phyloP scores from a whole-genome alignment of 2,329 filamentous ascomycete genomes.

The Neofusicoccum cordaticola region DNA sequence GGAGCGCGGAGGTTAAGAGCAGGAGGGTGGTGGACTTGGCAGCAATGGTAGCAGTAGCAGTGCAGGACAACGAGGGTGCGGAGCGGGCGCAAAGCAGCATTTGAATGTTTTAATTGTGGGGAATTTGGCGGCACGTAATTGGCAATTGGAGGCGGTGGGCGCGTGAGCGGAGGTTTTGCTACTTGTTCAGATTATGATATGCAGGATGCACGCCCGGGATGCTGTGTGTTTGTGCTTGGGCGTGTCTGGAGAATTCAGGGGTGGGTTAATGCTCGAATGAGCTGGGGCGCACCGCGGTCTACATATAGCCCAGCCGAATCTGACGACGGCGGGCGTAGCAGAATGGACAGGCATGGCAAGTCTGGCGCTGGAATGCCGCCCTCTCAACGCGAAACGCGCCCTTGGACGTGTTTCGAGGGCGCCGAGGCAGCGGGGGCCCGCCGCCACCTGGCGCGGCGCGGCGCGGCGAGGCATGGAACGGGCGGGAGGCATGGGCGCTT shows the following conservation, averaged over 20 bases:
- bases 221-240: not conserved
- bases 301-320: not conserved
- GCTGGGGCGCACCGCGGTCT: not conserved
- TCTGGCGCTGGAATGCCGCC: not conserved
- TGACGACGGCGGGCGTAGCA: not conserved
- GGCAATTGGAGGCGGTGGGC: slow-evolving; percentile 1
- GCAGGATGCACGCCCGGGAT: slow-evolving; percentile 11
- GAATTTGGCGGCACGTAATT: not conserved
- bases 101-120: slow-evolving; percentile 15
- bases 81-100: not conserved
- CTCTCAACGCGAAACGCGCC: not conserved
- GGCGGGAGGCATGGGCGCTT: not conserved
- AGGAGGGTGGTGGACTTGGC: not conserved
- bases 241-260: slow-evolving; percentile 10
- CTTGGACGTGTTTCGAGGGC: not conserved
- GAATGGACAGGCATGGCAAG: not conserved
- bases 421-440: not conserved
- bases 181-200: slow-evolving; percentile 15
- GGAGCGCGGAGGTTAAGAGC: not conserved
- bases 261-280: not conserved
- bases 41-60: not conserved
- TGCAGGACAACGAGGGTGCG: not conserved
- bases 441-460: not conserved
- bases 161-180: not conserved
- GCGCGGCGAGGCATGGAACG: not conserved